phyloP scores from a whole-genome alignment of 768 basidiomycete genomes.

The Hypholoma sublateritium region DNA sequence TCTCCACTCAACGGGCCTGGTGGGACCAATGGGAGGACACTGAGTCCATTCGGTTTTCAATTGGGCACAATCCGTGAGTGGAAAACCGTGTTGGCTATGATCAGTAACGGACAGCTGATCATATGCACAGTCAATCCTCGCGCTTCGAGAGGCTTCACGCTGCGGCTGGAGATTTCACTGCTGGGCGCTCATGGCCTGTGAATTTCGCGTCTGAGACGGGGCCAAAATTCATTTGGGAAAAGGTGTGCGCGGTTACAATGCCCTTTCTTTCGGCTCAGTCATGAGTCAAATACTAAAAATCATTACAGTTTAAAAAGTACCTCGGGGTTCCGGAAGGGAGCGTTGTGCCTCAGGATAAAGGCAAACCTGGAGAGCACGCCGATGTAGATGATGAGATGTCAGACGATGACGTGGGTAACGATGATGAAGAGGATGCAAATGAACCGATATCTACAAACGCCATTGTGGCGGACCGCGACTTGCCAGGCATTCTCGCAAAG shows the following conservation, averaged over 20 bases:
- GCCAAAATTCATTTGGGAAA: slow-evolving; percentile 59
- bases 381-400: slow-evolving; percentile 5
- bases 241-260: slow-evolving; percentile 37
- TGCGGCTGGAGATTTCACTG: slow-evolving; percentile 58
- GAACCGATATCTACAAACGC: neutral
- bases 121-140: slow-evolving; percentile 37
- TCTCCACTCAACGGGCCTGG: slow-evolving; percentile 41
- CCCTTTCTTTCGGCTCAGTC: neutral
- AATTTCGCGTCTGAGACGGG: slow-evolving; percentile 29
- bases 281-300: neutral
- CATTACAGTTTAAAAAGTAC: slow-evolving; percentile 55
- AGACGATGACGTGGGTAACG: slow-evolving; percentile 35
- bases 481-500: neutral
- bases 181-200: slow-evolving; percentile 38
- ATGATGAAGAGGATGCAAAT: slow-evolving; percentile 19
- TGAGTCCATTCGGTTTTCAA: slow-evolving; percentile 46
- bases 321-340: slow-evolving; percentile 43
- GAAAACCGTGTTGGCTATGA: neutral
- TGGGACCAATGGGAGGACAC: slow-evolving; percentile 72
- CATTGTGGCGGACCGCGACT: neutral
- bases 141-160: slow-evolving; percentile 56
- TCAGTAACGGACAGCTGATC: neutral
- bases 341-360: slow-evolving; percentile 7
- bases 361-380: slow-evolving; percentile 12
- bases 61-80: slow-evolving; percentile 53